Conservation (phyloP, 2,329 filamentous ascomycete genomes). For the Chrysosporium keratinophilum region DNA sequence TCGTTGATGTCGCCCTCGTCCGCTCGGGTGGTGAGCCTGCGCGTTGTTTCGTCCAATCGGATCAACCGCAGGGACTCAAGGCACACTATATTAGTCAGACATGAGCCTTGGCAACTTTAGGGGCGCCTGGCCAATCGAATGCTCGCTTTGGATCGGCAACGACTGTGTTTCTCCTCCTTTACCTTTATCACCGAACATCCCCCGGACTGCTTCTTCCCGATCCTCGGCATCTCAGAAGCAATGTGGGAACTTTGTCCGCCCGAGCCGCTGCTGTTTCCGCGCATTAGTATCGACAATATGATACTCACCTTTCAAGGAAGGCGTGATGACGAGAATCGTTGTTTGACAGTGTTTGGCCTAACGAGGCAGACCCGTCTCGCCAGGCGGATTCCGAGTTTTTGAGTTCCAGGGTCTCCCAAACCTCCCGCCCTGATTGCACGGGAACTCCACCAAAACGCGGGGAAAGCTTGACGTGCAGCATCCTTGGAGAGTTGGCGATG, state of each 20-base stretch:
- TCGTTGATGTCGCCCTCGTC: background rate
- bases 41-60: background rate
- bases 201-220: background rate
- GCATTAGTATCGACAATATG: no score
- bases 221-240: background rate
- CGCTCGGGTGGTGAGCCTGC: background rate
- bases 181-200: background rate
- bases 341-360: background rate
- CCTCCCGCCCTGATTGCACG: background rate
- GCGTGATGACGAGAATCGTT: no score
- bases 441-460: background rate
- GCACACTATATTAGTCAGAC: background rate
- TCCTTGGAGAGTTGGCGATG: background rate
- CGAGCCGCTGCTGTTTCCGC: no score
- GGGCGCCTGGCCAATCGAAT: background rate
- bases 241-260: background rate
- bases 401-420: background rate
- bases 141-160: background rate
- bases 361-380: background rate
- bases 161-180: background rate
- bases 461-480: background rate
- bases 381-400: background rate
- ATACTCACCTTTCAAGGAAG: no score
- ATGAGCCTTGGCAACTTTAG: background rate
- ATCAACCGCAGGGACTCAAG: background rate